These are phyloP conservation scores for Leccinum variicolor DNA, from an alignment of 768 basidiomycete genomes.

Conservation along the genomic window DNA sequence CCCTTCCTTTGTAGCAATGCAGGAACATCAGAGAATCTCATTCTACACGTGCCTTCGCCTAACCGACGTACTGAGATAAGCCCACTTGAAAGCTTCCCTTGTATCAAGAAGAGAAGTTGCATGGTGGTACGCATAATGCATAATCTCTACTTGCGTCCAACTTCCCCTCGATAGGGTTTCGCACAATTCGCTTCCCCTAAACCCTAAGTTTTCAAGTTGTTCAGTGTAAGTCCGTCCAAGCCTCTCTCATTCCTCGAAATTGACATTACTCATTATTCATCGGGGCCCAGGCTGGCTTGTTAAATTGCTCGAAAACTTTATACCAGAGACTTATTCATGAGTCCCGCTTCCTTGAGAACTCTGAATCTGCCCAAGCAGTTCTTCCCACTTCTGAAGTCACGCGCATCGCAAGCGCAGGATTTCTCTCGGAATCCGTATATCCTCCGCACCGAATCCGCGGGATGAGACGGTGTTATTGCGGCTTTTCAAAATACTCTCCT, in stretches of 20 bases:
- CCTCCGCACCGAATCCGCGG: constrained; percentile 5
- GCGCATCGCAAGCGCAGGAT: not conserved
- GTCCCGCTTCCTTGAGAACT: not conserved
- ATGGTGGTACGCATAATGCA: not conserved
- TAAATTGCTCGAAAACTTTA: not conserved
- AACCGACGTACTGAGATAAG: constrained; percentile 3
- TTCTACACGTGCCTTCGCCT: constrained; percentile 16
- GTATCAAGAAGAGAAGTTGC: constrained; percentile 2
- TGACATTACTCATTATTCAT: not conserved
- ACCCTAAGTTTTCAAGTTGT: not conserved
- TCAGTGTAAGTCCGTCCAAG: not conserved
- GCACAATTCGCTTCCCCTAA: not conserved
- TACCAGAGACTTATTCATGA: not conserved
- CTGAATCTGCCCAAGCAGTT: not conserved
- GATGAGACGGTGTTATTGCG: constrained; percentile 10
- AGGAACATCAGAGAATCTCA: constrained; percentile 18
- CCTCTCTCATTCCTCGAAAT: not conserved
- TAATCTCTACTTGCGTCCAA: not conserved
- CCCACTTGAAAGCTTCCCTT: not conserved
- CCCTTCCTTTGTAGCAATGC: constrained; percentile 22
- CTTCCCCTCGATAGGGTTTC: not conserved
- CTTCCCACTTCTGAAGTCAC: not conserved
- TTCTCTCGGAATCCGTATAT: not conserved
- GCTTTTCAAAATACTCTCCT: not conserved
- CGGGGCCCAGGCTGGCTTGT: not conserved